phyloP scores from a whole-genome alignment of 257 asterid genomes.

The Rubia yunnanensis region DNA sequence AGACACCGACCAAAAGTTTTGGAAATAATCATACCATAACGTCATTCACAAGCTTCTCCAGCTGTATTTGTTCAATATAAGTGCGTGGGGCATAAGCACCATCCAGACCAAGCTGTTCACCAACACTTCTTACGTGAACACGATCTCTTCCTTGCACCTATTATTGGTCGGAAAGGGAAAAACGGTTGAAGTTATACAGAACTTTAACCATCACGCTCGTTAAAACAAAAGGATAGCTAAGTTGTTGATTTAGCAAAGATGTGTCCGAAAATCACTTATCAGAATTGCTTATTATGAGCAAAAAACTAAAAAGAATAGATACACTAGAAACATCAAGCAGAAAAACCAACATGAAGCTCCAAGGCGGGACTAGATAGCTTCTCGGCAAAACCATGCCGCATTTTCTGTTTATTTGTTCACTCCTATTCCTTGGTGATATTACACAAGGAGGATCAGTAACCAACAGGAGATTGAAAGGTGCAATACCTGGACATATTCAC shows the following conservation, averaged over 20 bases:
- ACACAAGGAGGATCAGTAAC: neutral
- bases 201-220: neutral
- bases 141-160: constrained; percentile 98
- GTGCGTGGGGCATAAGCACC: constrained; percentile 88
- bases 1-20: constrained; percentile 6
- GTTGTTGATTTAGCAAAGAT: neutral
- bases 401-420: neutral
- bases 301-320: neutral
- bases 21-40: constrained; percentile 66
- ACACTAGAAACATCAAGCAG: neutral
- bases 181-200: neutral
- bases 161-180: constrained; percentile 1
- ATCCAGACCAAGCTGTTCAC: constrained; percentile 78
- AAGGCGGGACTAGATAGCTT: neutral
- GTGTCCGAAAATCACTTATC: neutral
- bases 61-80: constrained; percentile 91
- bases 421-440: neutral
- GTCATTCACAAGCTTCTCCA: constrained; percentile 89
- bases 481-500: constrained; percentile 82
- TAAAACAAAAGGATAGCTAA: neutral
- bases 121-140: constrained; percentile 45
- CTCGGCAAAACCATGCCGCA: neutral
- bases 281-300: neutral
- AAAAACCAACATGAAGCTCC: neutral
- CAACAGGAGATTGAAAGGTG: neutral